Evolutionary conservation across 257 asterid species (phyloP).

Genomic region (Capsicum rhomboideum): DNA sequence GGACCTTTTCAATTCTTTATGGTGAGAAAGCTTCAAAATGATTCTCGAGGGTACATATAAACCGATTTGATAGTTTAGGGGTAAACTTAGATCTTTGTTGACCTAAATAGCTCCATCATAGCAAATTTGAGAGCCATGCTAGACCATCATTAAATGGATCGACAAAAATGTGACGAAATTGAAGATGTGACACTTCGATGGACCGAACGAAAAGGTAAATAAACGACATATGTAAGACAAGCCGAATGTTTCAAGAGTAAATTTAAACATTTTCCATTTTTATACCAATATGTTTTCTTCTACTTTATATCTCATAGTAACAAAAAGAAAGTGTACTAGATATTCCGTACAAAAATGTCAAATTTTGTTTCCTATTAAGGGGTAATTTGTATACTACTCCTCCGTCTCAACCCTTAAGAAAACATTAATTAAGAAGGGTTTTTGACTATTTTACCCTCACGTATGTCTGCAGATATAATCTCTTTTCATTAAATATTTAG

Average conservation of each 20-base stretch:
- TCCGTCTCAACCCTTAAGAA: not conserved
- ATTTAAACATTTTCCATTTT: not conserved
- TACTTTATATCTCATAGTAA: too few species aligned
- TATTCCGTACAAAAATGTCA: not conserved
- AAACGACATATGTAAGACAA: not conserved
- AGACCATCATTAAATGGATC: not conserved
- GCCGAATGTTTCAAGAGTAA: too few species aligned
- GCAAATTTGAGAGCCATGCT: not conserved
- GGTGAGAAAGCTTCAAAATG: too few species aligned
- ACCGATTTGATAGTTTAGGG: not conserved
- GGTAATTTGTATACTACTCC: not conserved
- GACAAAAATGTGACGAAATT: not conserved
- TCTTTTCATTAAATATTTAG: too few species aligned
- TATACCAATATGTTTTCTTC: too few species aligned
- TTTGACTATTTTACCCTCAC: not conserved
- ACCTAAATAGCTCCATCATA: not conserved
- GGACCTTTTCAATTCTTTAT: too few species aligned
- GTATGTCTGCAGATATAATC: too few species aligned
- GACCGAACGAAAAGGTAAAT: not conserved
- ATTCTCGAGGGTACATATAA: too few species aligned
- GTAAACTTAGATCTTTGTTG: not conserved
- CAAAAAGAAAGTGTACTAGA: too few species aligned
- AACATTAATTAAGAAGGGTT: not conserved
- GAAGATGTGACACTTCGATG: not conserved
- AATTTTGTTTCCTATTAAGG: not conserved